Evolutionary conservation across 768 basidiomycete genomes (phyloP).

Genomic region (Psilocybe tampanensis): DNA sequence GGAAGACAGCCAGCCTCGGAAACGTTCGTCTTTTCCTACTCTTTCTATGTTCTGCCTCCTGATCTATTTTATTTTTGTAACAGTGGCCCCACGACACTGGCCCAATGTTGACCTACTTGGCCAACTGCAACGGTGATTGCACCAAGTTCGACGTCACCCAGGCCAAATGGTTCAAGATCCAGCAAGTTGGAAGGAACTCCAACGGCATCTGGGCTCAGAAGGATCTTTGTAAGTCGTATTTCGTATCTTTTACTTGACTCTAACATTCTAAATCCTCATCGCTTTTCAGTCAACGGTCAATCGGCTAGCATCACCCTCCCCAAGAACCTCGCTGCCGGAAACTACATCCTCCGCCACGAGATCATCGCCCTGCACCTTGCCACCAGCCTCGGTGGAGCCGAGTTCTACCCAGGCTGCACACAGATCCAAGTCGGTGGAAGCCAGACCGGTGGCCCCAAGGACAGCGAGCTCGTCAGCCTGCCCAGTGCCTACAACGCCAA

Average conservation of each 20-base stretch:
- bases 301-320: constrained; percentile 48
- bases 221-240: constrained; percentile 46
- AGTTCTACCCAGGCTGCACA: constrained; percentile 79
- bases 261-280: not conserved
- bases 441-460: constrained; percentile 47
- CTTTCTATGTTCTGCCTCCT: constrained; percentile 1
- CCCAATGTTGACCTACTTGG: constrained; percentile 76
- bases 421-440: constrained; percentile 59
- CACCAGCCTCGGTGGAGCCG: constrained; percentile 58
- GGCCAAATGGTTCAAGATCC: constrained; percentile 78
- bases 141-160: constrained; percentile 56
- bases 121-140: constrained; percentile 62
- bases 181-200: constrained; percentile 47
- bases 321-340: constrained; percentile 58
- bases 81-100: constrained; percentile 61
- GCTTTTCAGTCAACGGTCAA: constrained; percentile 37
- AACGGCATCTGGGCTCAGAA: constrained; percentile 52
- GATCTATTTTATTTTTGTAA: not conserved
- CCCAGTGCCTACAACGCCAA: constrained; percentile 74
- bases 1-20: constrained; percentile 49
- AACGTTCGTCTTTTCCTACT: constrained; percentile 27
- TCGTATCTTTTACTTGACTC: not conserved
- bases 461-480: constrained; percentile 58
- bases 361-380: constrained; percentile 79
- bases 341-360: constrained; percentile 79